Base-by-base conservation (phyloP, 2,329 filamentous ascomycete species). In the Bipolaris gigantea region DNA sequence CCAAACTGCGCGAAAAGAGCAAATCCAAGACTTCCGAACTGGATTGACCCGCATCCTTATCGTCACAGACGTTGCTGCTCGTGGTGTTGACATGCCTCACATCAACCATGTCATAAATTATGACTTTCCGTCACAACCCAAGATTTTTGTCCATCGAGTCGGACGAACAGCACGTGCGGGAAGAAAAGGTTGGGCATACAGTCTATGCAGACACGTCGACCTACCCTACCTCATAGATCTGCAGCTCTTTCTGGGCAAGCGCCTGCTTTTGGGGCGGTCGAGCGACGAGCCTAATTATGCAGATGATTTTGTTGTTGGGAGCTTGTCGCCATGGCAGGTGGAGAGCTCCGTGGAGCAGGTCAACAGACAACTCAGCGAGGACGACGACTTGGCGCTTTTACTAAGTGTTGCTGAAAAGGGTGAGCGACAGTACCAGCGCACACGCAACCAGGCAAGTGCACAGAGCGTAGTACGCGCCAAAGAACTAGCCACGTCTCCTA, bases 101-200 rank as follows among this genome's bases (percentile, higher is more conserved):
- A 82, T 99, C 33, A 92, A 91, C 52, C 97, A 99, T 71, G 94
- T 99, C 55, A 93, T 99, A 79, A 97, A 99, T 79, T 99, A 96
- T 75, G 93, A 97, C 70, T 99, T 99, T 61, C 93, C 94, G 3
- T 89, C 93, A 1, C 94, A 97, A 68, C 91, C 94, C 18, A 99
- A 99, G 76, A 87, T 99, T 38, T 99, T 95, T 67, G 89, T 99
- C 25, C 94, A 99, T 75, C 88, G 94, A 71, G 94, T 99, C 42
- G 94, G 94, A 66, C 88, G 94, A 77, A 99, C 95, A 23, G 95
- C 94, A 36, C 86, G 94, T 83, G 95, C 95, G 40, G 94, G 93
- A 13, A 88, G 91, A 66, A 86, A 88, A 61, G 94, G 94, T 59
- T 97, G 94, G 94, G 89, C 89, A 76, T 99, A 96, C 50, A 97